Evolutionary conservation across 164 flowering plant species (phyloP).

Genomic region (Litsea cubeba): DNA sequence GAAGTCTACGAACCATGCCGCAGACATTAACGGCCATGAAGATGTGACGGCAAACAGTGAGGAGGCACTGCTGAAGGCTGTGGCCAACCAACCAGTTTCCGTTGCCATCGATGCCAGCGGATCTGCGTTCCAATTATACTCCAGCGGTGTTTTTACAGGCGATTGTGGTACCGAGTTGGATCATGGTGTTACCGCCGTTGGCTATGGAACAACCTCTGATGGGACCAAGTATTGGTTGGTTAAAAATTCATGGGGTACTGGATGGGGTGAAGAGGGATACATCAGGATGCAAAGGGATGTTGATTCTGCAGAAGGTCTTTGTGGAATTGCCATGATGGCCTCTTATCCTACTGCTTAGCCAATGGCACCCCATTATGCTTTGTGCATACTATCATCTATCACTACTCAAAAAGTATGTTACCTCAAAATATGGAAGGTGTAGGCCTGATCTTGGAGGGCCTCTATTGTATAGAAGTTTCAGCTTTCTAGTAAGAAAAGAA

Average conservation of each 20-base stretch:
- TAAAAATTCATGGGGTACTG: constrained; percentile 25
- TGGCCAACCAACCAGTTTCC: constrained; percentile 25
- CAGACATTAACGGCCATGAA: constrained; percentile 16
- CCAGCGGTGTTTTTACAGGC: constrained; percentile 25
- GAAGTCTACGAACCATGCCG: constrained; percentile 7
- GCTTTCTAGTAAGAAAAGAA: not conserved
- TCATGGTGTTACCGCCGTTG: constrained; percentile 29
- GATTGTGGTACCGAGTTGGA: constrained; percentile 16
- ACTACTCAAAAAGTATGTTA: not conserved
- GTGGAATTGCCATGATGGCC: constrained; percentile 26
- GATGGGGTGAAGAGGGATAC: constrained; percentile 28
- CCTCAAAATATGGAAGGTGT: not conserved
- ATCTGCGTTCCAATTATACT: constrained; percentile 22
- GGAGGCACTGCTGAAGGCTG: constrained; percentile 21
- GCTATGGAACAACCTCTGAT: constrained; percentile 19
- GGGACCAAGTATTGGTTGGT: constrained; percentile 33
- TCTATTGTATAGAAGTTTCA: not conserved
- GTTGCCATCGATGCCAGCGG: constrained; percentile 22
- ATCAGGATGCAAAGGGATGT: constrained; percentile 21
- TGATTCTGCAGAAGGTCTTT: constrained; percentile 15
- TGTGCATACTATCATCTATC: too few species aligned
- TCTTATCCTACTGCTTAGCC: constrained; percentile 9
- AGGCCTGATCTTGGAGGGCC: not conserved
- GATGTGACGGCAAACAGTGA: constrained; percentile 24
- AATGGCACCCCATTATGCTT: too few species aligned